Evolutionary conservation across 2,329 filamentous ascomycete genomes (phyloP).

Genomic region (Pseudogymnoascus sp.): DNA sequence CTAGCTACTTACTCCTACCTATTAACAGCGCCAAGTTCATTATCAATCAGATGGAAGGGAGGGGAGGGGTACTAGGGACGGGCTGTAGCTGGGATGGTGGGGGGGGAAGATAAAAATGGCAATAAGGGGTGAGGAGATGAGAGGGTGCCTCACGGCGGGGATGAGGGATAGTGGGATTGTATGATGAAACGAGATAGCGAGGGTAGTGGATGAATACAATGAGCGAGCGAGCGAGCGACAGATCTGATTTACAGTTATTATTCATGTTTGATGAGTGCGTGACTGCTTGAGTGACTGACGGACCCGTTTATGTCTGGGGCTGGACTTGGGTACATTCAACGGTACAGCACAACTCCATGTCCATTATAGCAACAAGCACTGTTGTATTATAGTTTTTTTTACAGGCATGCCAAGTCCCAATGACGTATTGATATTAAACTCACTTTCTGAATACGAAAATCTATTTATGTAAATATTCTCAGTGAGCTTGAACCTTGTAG

Average conservation of each 20-base stretch:
- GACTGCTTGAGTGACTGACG: background rate
- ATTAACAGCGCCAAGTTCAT: background rate
- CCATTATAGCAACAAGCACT: background rate
- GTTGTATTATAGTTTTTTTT: background rate
- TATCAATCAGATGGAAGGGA: background rate
- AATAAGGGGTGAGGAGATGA: background rate
- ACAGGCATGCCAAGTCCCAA: background rate
- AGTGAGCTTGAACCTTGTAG: constrained; percentile 38
- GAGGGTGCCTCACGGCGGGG: background rate
- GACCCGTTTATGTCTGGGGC: background rate
- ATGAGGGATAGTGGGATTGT: background rate
- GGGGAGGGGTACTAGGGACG: background rate
- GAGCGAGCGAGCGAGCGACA: background rate
- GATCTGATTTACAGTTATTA: background rate
- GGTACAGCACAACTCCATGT: no score
- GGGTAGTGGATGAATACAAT: background rate
- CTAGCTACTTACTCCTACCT: background rate
- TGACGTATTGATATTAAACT: background rate
- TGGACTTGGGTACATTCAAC: background rate
- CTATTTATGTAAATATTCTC: constrained; percentile 23
- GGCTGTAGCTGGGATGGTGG: background rate
- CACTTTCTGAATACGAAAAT: background rate
- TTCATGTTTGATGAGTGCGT: background rate
- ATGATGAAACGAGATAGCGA: background rate
- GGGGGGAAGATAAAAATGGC: background rate